Percentiles rank a stretch among this genome's conserved stretches.
These are phyloP conservation scores for Royoungia palumana DNA, from an alignment of 768 basidiomycete genomes.

Conservation along the genomic window DNA sequence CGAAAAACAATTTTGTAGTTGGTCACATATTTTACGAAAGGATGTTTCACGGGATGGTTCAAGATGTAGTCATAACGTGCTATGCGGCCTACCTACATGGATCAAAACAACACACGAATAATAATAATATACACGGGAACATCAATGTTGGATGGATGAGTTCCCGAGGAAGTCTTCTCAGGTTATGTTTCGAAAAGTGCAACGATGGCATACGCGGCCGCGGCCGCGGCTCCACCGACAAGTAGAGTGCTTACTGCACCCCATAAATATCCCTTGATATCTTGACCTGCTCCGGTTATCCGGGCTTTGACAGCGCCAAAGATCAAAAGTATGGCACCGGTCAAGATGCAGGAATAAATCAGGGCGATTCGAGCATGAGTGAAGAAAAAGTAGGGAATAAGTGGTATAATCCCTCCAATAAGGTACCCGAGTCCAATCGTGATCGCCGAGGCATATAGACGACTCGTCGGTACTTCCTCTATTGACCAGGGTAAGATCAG, in stretches of 20 bases:
- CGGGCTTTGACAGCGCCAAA: conserved; percentile 92
- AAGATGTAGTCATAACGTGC: conserved; percentile 1
- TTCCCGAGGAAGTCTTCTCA: not conserved
- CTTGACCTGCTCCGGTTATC: conserved; percentile 75
- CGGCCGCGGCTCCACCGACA: conserved; percentile 90
- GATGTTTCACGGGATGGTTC: not conserved
- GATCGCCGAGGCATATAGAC: conserved; percentile 87
- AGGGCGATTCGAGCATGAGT: conserved; percentile 62
- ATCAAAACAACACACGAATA: not conserved
- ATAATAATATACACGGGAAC: not conserved
- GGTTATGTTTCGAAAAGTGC: conserved; percentile 41
- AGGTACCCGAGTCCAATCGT: conserved; percentile 96
- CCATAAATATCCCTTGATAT: conserved; percentile 70
- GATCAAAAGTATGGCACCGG: conserved; percentile 79
- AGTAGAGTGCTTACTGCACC: conserved; percentile 83
- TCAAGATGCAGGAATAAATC: conserved; percentile 74
- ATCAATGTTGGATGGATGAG: not conserved
- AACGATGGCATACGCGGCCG: conserved; percentile 61
- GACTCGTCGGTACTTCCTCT: conserved; percentile 86
- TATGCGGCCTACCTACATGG: conserved; percentile 1
- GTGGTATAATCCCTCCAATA: conserved; percentile 88
- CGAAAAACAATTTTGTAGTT: too few species aligned
- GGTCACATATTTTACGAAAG: not conserved
- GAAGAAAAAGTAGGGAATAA: conserved; percentile 91
- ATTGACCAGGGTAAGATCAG: conserved; percentile 1